Evolutionary conservation across 805 yeast genomes (phyloP), one percentile per base, ranked within the genome.

Genomic region (Wickerhamiella nectarea): DNA sequence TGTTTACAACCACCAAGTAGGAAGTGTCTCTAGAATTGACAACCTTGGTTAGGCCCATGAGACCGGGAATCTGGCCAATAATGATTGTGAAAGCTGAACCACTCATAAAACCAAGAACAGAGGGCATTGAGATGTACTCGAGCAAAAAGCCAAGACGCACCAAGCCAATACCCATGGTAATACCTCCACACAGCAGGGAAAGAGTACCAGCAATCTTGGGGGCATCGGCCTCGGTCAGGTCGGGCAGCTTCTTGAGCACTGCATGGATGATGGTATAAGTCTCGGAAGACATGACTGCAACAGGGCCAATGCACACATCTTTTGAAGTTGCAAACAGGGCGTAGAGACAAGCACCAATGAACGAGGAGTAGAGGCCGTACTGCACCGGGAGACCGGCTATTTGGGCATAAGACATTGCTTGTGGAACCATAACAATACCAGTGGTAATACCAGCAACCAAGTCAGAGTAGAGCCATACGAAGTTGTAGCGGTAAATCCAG

Each of bases 231-330:
- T 54, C 55, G 4, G 62, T 47, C 28, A 61, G 58, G 51, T 40
- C 59, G 0, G 75, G 69, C 49, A 70, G 67, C 47, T 67, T 71
- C 10, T 52, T 65, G 48, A 74, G 73, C 9, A 86, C 91, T 40
- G 68, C 66, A 21, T 75, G 70, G 44, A 87, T 70, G 45, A 83
- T 85, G 59, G 79, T 82, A 40, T 87, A 78, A 28, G 83, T 85
- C 59, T 85, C 87, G 51, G 76, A 61, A 12, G 94, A 81, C 94
- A 87, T 86, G 46, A 87, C 96, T 10, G 96, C 96, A 29, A 87
- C 96, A 9, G 96, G 96, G 21, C 96, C 96, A 54, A 87, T 86
- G 48, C 93, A 80, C 31, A 87, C 94, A 68, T 87, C 96, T 62
- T 87, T 87, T 19, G 94, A 81, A 11, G 96, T 87, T 11, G 96